These are phyloP conservation scores for Dianthus caryophyllus DNA, from an alignment of 148 eudicot genomes.

Conservation along the genomic window DNA sequence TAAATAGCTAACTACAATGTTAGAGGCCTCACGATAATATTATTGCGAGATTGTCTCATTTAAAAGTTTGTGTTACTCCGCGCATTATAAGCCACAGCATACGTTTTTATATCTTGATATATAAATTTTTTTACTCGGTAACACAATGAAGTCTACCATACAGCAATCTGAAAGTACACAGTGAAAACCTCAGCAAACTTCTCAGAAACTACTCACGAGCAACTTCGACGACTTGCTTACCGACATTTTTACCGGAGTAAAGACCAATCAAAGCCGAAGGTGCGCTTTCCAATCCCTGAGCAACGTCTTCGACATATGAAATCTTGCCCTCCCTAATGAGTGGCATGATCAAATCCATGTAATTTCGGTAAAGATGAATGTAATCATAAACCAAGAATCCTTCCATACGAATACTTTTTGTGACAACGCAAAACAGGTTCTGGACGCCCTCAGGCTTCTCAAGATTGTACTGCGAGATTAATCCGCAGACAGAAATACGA, in stretches of 20 bases:
- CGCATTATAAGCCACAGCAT: too few relatives aligned
- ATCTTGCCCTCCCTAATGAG: slow-evolving; percentile 34
- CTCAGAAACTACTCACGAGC: slow-evolving; percentile 32
- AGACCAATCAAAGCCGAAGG: slow-evolving; percentile 52
- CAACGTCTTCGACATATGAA: slow-evolving; percentile 45
- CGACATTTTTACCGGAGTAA: slow-evolving; percentile 43
- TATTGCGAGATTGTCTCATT: too few relatives aligned
- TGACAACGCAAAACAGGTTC: slow-evolving; percentile 32
- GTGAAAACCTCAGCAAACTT: slow-evolving; percentile 32
- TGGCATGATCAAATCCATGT: slow-evolving; percentile 39
- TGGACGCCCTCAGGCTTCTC: slow-evolving; percentile 41
- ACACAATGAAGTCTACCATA: neutral
- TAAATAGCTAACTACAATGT: too few relatives aligned
- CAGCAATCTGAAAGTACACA: neutral
- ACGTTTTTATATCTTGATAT: too few relatives aligned
- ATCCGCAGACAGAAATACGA: slow-evolving; percentile 42
- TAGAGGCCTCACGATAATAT: too few relatives aligned
- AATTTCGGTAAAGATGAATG: slow-evolving; percentile 39
- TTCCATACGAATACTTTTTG: slow-evolving; percentile 44
- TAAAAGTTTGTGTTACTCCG: too few relatives aligned
- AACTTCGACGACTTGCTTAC: slow-evolving; percentile 43
- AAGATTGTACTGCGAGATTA: slow-evolving; percentile 48
- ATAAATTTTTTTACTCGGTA: too few relatives aligned
- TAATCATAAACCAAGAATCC: slow-evolving; percentile 35
- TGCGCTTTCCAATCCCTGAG: slow-evolving; percentile 41